Evolutionary conservation across 805 yeast genomes (phyloP).

Genomic region (Kluyveromyces lactis): DNA sequence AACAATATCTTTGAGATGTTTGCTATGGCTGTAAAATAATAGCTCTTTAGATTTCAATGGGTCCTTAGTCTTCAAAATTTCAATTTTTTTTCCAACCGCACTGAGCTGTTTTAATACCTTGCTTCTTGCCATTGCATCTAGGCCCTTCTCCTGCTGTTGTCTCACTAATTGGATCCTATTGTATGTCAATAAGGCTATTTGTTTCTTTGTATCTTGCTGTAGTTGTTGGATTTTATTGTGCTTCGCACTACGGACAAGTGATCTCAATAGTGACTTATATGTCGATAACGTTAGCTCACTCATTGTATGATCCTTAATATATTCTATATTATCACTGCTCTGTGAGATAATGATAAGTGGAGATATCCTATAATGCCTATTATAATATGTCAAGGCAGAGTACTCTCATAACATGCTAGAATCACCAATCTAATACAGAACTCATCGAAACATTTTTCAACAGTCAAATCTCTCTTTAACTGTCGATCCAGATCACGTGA

Average conservation of each 20-base stretch:
- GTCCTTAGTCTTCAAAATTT: slow-evolving; percentile 9
- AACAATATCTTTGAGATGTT: slow-evolving; percentile 10
- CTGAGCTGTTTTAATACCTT: slow-evolving; percentile 8
- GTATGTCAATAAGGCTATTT: slow-evolving; percentile 20
- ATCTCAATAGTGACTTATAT: slow-evolving; percentile 16
- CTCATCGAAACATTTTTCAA: too few relatives aligned
- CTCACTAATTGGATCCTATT: slow-evolving; percentile 15
- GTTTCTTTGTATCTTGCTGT: slow-evolving; percentile 13
- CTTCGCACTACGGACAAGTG: slow-evolving; percentile 17
- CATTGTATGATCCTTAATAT: too few relatives aligned
- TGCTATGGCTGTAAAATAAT: slow-evolving; percentile 13
- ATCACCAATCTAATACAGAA: too few relatives aligned
- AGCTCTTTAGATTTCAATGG: slow-evolving; percentile 10
- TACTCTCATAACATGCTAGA: too few relatives aligned
- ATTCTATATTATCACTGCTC: too few relatives aligned
- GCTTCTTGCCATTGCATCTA: slow-evolving; percentile 6
- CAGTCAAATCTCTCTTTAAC: too few relatives aligned
- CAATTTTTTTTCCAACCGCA: slow-evolving; percentile 12
- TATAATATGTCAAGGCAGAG: too few relatives aligned
- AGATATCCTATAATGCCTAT: too few relatives aligned
- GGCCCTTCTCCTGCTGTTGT: slow-evolving; percentile 8
- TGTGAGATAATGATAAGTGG: too few relatives aligned
- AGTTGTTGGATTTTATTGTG: slow-evolving; percentile 15
- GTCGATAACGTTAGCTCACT: slow-evolving; percentile 5
- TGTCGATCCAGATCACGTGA: too few relatives aligned